Evolutionary conservation across 306 rosid genomes (phyloP).

Genomic region (Prunus mongolica): DNA sequence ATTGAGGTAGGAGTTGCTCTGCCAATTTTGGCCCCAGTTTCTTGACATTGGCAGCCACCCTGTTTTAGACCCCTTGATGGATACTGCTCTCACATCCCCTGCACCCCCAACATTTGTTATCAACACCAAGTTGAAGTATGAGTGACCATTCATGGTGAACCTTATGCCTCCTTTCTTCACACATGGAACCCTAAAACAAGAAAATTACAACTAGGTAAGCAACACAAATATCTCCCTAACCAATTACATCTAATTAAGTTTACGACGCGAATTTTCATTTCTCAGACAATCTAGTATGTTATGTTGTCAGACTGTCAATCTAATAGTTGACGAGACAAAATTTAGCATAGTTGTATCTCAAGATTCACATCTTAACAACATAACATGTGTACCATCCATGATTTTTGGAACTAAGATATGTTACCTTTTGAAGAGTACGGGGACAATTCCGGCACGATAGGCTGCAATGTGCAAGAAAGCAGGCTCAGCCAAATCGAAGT

Average conservation of each 20-base stretch:
- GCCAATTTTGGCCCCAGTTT: conserved; percentile 47
- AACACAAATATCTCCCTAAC: too few species aligned
- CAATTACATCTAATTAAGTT: not conserved
- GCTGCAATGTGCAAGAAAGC: conserved; percentile 37
- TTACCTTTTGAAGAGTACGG: conserved; percentile 39
- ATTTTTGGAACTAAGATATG: too few species aligned
- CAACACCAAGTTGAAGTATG: conserved; percentile 38
- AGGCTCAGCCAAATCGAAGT: conserved; percentile 42
- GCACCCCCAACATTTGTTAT: conserved; percentile 34
- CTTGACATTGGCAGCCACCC: conserved; percentile 39
- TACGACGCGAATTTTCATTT: too few species aligned
- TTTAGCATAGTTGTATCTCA: too few species aligned
- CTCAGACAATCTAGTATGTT: not conserved
- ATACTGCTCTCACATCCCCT: conserved; percentile 26
- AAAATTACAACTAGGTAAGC: not conserved
- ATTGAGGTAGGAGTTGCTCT: conserved; percentile 33
- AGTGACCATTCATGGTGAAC: conserved; percentile 44
- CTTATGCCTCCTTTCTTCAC: conserved; percentile 40
- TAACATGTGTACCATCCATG: too few species aligned
- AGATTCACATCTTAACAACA: not conserved
- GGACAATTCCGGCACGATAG: conserved; percentile 38
- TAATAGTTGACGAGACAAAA: not conserved
- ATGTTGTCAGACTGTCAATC: not conserved
- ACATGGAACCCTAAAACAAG: conserved; percentile 28
- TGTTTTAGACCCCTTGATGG: conserved; percentile 26